phyloP scores from a whole-genome alignment of 2,329 filamentous ascomycete species.

The Plectosphaerella sp. region DNA sequence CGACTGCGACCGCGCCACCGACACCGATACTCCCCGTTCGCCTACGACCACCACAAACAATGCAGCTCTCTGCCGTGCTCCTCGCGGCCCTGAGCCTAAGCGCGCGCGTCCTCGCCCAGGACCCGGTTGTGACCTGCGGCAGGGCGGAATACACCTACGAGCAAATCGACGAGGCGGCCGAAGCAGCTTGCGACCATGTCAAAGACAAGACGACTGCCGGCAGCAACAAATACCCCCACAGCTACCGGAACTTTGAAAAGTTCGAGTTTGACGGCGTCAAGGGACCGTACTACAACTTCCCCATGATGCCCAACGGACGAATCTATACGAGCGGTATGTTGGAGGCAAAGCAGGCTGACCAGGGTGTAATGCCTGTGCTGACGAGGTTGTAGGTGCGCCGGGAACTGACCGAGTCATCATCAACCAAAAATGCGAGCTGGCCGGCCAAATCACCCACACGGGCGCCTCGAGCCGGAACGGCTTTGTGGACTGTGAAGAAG shows the following conservation, averaged over 20 bases:
- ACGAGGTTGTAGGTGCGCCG: constrained; percentile 42
- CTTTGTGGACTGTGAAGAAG: constrained; percentile 55
- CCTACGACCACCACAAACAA: background rate
- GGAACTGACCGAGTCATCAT: constrained; percentile 68
- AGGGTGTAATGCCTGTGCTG: constrained; percentile 2
- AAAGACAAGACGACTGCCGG: constrained; percentile 29
- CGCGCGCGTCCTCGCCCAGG: constrained; percentile 21
- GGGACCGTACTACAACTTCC: constrained; percentile 62
- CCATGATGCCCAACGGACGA: constrained; percentile 42
- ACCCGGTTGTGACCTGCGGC: constrained; percentile 44
- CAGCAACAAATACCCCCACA: constrained; percentile 46
- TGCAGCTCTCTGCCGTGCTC: constrained; percentile 6
- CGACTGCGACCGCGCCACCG: no score
- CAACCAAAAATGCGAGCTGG: constrained; percentile 49
- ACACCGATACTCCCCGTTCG: no score
- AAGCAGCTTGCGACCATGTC: constrained; percentile 48
- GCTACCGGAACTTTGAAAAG: constrained; percentile 58
- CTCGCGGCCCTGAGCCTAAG: constrained; percentile 6
- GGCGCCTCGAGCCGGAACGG: constrained; percentile 60
- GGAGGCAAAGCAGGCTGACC: background rate
- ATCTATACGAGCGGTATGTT: constrained; percentile 48
- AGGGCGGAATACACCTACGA: constrained; percentile 44
- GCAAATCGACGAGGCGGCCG: constrained; percentile 47
- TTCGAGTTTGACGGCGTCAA: constrained; percentile 51
- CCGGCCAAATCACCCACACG: constrained; percentile 65